A percentile compares a stretch with the other conserved stretches of the same genome.
phyloP scores from a whole-genome alignment of 108 stramenopile genomes.

The Cyclostephanos invisitatus region DNA sequence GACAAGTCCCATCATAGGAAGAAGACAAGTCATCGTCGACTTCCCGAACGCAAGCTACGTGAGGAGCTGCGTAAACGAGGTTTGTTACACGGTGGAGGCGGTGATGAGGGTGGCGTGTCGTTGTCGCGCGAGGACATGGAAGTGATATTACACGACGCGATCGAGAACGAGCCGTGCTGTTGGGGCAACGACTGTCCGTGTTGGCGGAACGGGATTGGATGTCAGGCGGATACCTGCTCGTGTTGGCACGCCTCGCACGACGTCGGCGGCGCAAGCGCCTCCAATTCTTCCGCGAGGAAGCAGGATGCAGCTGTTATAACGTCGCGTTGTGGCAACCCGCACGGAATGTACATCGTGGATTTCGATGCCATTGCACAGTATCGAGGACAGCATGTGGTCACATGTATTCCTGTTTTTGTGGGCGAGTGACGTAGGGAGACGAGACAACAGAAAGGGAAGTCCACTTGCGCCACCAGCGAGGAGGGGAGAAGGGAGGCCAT shows the following conservation, averaged over 20 bases:
- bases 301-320: conserved; percentile 52
- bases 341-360: conserved; percentile 77
- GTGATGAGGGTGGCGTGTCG: conserved; percentile 12
- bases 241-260: conserved; percentile 84
- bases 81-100: conserved; percentile 33
- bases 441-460: no score
- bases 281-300: conserved; percentile 12
- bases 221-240: conserved; percentile 83
- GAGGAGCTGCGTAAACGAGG: conserved; percentile 82
- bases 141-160: conserved; percentile 57
- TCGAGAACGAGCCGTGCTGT: conserved; percentile 80
- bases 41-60: conserved; percentile 64
- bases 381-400: conserved; percentile 44
- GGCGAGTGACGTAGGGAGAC: not conserved
- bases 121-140: conserved; percentile 69
- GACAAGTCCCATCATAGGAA: conserved; percentile 61
- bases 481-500: no score
- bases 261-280: conserved; percentile 3
- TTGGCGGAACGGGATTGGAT: conserved; percentile 69
- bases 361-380: conserved; percentile 52
- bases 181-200: conserved; percentile 71
- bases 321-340: conserved; percentile 68
- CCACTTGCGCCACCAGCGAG: no score
- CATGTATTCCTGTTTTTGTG: not conserved
- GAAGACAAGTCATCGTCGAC: conserved; percentile 64